Conservation (phyloP, 1,284 basidiomycete species). For the Cryptococcus sp. region DNA sequence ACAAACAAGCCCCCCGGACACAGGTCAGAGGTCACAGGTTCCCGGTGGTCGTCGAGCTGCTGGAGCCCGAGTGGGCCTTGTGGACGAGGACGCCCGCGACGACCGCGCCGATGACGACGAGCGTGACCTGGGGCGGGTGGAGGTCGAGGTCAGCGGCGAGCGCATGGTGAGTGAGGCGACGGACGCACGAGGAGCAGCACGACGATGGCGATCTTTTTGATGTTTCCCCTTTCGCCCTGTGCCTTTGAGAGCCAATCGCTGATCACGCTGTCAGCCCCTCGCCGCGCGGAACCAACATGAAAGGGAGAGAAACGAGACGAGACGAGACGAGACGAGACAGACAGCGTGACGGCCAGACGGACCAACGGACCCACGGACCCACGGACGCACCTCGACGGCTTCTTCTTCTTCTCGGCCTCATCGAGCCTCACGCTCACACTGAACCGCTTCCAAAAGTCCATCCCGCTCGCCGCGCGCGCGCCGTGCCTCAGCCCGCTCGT, state of each 20-base stretch:
- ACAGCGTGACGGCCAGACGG: background rate
- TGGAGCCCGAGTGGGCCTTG: background rate
- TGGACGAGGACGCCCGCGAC: background rate
- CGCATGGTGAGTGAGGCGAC: background rate
- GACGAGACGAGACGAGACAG: background rate
- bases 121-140: background rate
- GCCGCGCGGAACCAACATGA: no score
- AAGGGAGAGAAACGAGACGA: no score
- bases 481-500: slow-evolving; percentile 10
- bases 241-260: slow-evolving; percentile 33
- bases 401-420: slow-evolving; percentile 13
- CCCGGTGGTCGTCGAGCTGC: background rate
- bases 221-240: slow-evolving; percentile 14
- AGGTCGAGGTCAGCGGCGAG: background rate
- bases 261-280: background rate
- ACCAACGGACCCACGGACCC: no score
- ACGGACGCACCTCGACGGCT: slow-evolving; percentile 24
- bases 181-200: slow-evolving; percentile 18
- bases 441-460: slow-evolving; percentile 47
- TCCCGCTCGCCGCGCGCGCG: slow-evolving; percentile 15
- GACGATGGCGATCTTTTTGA: slow-evolving; percentile 20
- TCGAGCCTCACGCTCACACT: slow-evolving; percentile 28
- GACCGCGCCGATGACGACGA: background rate
- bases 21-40: background rate
- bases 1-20: no score